Percentiles rank a stretch among this genome's conserved stretches.
Evolutionary conservation across 768 basidiomycete genomes (phyloP).

Genomic region (Mycena rosella): DNA sequence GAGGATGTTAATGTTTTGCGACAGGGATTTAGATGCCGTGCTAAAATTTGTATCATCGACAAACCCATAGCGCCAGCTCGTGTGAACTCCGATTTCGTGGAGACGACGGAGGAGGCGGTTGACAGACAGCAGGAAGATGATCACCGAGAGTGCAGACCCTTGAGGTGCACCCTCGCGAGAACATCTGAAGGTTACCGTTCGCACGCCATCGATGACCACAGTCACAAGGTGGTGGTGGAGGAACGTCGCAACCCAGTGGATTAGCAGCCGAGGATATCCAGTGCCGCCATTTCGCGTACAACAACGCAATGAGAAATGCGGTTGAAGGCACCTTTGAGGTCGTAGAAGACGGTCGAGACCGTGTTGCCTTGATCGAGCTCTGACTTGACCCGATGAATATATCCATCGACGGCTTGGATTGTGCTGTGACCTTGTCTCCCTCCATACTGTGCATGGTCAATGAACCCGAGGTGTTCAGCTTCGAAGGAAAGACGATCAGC

Average conservation of each 20-base stretch:
- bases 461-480: neutral
- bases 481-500: constrained; percentile 4
- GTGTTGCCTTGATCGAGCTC: neutral
- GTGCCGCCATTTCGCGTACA: neutral
- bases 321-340: neutral
- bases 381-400: neutral
- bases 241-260: constrained; percentile 6
- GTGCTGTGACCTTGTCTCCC: constrained; percentile 1
- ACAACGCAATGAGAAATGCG: no score
- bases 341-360: neutral
- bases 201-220: no score
- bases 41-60: no score
- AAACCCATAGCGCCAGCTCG: no score
- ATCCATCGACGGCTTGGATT: neutral
- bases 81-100: no score
- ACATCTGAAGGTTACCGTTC: no score
- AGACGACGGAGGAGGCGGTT: no score
- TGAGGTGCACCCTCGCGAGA: no score
- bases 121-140: no score
- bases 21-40: no score
- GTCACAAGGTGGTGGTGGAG: constrained; percentile 3
- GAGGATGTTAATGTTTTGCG: no score
- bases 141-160: no score
- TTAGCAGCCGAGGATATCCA: neutral
- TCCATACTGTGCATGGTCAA: neutral